Evolutionary conservation across 202 grass and related monocot genomes (phyloP).

Genomic region (Carex arenaria): DNA sequence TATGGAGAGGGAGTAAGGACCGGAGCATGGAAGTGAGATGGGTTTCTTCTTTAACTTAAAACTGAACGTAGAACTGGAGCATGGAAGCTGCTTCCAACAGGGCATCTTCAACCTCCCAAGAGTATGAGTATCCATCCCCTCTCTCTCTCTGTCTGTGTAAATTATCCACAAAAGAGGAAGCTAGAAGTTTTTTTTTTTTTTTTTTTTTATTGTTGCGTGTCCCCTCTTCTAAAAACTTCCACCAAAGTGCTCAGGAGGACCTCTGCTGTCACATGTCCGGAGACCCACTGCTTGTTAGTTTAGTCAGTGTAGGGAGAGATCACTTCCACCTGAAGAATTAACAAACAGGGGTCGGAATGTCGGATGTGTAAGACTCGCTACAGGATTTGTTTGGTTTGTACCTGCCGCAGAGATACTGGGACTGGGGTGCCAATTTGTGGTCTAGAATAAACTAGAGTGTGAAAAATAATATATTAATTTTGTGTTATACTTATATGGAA

Average conservation of each 20-base stretch:
- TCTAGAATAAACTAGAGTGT: not conserved
- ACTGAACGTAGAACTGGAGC: not conserved
- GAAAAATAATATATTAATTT: not conserved
- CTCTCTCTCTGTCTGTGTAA: not conserved
- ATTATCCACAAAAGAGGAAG: not conserved
- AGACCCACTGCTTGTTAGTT: not conserved
- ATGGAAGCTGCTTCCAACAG: not conserved
- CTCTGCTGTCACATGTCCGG: not conserved
- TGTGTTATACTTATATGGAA: too few relatives aligned
- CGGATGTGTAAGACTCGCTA: not conserved
- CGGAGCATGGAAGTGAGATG: not conserved
- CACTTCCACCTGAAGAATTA: not conserved
- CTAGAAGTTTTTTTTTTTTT: not conserved
- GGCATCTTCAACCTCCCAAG: not conserved
- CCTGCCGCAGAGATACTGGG: too few relatives aligned
- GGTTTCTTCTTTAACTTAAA: slow-evolving; percentile 2
- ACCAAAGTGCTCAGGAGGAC: not conserved
- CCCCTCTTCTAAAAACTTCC: not conserved
- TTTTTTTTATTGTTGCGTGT: not conserved
- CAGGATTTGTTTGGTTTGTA: not conserved
- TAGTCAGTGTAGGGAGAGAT: not conserved
- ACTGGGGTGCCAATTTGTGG: too few relatives aligned
- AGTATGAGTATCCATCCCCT: not conserved
- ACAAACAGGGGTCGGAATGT: too few relatives aligned
- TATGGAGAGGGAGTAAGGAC: not conserved